These are phyloP conservation scores for Centrapalus pauciflorus DNA, from an alignment of 129 eudicot species.

Conservation along the genomic window DNA sequence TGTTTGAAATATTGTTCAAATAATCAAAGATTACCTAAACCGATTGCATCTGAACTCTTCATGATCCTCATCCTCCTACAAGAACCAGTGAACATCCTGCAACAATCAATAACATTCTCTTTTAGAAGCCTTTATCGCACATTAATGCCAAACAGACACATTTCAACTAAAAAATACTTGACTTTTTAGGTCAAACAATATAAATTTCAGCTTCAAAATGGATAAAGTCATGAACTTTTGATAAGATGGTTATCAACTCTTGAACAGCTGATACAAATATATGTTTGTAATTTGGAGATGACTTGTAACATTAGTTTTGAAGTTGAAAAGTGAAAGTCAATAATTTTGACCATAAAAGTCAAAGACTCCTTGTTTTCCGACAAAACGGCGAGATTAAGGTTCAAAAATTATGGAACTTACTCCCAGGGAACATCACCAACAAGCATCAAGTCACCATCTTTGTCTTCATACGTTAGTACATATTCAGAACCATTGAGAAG, in stretches of 20 bases:
- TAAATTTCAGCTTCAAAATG: neutral
- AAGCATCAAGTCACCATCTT: constrained; percentile 82
- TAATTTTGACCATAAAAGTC: constrained; percentile 20
- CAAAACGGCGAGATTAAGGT: neutral
- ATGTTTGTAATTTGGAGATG: neutral
- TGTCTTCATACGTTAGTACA: constrained; percentile 73
- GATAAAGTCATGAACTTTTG: neutral
- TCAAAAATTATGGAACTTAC: constrained; percentile 33
- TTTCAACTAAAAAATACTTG: neutral
- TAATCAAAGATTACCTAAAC: constrained; percentile 41
- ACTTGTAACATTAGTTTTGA: neutral
- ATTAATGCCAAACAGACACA: constrained; percentile 11
- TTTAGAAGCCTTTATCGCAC: neutral
- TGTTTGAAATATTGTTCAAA: neutral
- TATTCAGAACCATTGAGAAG: constrained; percentile 53
- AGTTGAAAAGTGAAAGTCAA: neutral
- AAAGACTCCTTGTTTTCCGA: neutral
- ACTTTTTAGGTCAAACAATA: constrained; percentile 7
- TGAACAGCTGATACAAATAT: no score
- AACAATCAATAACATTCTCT: constrained; percentile 12
- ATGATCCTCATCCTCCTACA: constrained; percentile 76
- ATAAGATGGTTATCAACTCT: neutral
- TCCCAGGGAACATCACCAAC: constrained; percentile 86
- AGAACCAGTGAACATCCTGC: constrained; percentile 63
- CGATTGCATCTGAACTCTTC: constrained; percentile 69